These are phyloP conservation scores for Phylloporus sp. DNA, from an alignment of 768 basidiomycete genomes.

Conservation along the genomic window DNA sequence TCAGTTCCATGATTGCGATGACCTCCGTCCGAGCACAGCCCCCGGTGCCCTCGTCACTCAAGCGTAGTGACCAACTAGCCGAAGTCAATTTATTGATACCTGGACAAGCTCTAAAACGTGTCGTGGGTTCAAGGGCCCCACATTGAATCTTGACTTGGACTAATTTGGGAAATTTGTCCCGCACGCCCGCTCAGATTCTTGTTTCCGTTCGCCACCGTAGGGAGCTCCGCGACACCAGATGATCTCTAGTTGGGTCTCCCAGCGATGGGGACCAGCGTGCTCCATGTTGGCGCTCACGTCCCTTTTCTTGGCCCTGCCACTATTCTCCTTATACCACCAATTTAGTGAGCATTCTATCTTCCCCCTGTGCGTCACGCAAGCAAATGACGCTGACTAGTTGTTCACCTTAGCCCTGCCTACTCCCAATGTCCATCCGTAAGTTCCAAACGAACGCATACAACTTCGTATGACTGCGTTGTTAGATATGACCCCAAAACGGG, in stretches of 20 bases:
- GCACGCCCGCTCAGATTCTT: too few relatives aligned
- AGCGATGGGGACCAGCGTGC: constrained; percentile 52
- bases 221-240: too few relatives aligned
- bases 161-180: too few relatives aligned
- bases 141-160: too few relatives aligned
- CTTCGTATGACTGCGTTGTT: neutral
- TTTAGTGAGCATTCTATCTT: constrained; percentile 34
- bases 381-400: constrained; percentile 4
- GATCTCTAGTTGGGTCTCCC: constrained; percentile 1
- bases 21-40: too few relatives aligned
- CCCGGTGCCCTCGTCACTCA: too few relatives aligned
- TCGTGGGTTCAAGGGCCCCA: too few relatives aligned
- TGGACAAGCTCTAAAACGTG: too few relatives aligned
- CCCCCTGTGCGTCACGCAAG: neutral
- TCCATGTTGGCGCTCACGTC: constrained; percentile 54
- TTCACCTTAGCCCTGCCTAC: constrained; percentile 49
- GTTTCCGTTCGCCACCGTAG: too few relatives aligned
- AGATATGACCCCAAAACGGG: constrained; percentile 48
- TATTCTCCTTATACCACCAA: constrained; percentile 45
- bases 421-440: constrained; percentile 52
- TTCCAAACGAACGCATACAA: neutral
- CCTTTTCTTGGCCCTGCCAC: constrained; percentile 46
- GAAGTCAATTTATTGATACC: too few relatives aligned
- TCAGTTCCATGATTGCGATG: too few relatives aligned
- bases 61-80: too few relatives aligned